phyloP scores from a whole-genome alignment of 2,329 filamentous ascomycete genomes.

The Nectriaceae sp. region DNA sequence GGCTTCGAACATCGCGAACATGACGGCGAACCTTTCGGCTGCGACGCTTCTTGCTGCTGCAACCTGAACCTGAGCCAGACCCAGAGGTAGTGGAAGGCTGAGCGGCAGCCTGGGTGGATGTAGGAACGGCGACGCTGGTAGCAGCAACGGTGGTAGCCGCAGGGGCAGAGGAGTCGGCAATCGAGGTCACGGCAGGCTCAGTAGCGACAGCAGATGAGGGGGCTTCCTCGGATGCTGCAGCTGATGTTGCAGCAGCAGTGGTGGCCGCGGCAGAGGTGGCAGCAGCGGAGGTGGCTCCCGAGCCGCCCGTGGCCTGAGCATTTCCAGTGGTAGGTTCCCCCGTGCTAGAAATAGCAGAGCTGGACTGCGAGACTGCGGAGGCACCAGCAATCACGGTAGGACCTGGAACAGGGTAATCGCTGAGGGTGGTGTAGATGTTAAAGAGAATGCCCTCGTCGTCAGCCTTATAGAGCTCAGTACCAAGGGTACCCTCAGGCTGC shows the following conservation, averaged over 20 bases:
- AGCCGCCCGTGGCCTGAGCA: constrained; percentile 11
- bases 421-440: constrained; percentile 33
- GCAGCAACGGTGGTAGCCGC: constrained; percentile 3
- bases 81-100: constrained; percentile 7
- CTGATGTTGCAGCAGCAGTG: constrained; percentile 10
- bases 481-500: constrained; percentile 34
- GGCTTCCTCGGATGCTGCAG: constrained; percentile 8
- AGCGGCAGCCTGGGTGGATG: constrained; percentile 19
- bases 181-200: constrained; percentile 7
- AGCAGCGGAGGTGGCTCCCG: constrained; percentile 9
- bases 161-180: constrained; percentile 11
- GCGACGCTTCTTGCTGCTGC: constrained; percentile 23
- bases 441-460: constrained; percentile 36
- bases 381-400: constrained; percentile 27
- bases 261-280: constrained; percentile 9
- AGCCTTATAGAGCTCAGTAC: constrained; percentile 33
- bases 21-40: constrained; percentile 28
- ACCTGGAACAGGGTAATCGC: constrained; percentile 31
- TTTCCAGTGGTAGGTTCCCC: constrained; percentile 15
- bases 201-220: constrained; percentile 7
- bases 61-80: constrained; percentile 9
- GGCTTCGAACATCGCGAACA: constrained; percentile 18
- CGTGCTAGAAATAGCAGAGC: constrained; percentile 17
- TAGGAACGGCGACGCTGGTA: constrained; percentile 5
- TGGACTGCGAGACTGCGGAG: constrained; percentile 18